Conservation (phyloP, 306 rosid genomes). For the Vigna angularis region DNA sequence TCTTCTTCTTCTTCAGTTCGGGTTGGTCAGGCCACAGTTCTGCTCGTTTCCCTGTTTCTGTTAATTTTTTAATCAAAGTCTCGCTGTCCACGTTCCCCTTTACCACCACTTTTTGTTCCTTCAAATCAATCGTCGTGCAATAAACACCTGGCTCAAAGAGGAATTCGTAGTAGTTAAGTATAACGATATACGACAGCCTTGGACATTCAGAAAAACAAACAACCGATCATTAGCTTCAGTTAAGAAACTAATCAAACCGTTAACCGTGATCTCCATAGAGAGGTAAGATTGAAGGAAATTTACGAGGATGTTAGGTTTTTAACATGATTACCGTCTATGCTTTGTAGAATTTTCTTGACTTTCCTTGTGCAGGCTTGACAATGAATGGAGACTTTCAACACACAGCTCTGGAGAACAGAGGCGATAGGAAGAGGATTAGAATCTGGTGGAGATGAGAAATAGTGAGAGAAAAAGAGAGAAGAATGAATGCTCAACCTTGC, state of each 20-base stretch:
- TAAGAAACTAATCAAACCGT: neutral
- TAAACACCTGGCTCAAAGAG: conserved; percentile 67
- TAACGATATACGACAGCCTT: neutral
- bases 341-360: conserved; percentile 62
- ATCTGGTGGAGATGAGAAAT: neutral
- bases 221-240: neutral
- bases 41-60: conserved; percentile 66
- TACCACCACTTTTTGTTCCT: conserved; percentile 67
- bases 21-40: conserved; percentile 75
- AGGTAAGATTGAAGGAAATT: neutral
- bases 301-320: neutral
- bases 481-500: conserved; percentile 60
- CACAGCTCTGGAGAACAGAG: conserved; percentile 53
- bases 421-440: conserved; percentile 25
- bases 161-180: neutral
- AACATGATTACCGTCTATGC: conserved; percentile 63
- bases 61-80: conserved; percentile 61
- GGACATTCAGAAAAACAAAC: neutral
- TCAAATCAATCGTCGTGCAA: conserved; percentile 61
- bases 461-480: neutral
- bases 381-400: conserved; percentile 73
- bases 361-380: conserved; percentile 83
- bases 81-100: conserved; percentile 63
- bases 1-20: conserved; percentile 43
- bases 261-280: neutral